Conservation (phyloP, 768 basidiomycete species). For the Lanmaoa rubissima region DNA sequence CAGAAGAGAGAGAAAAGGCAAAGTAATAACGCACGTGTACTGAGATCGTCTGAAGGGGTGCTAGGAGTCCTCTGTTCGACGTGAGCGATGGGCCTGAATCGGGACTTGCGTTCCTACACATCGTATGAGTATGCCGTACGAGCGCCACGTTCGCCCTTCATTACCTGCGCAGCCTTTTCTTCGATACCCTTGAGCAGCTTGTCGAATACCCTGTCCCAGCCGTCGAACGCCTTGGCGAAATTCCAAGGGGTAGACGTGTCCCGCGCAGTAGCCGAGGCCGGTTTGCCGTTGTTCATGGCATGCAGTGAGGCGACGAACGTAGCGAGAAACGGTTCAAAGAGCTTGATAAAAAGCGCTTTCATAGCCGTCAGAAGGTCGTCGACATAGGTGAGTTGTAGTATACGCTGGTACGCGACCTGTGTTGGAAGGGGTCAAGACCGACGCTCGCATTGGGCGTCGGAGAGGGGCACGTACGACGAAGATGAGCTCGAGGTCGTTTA, state of each 20-base stretch:
- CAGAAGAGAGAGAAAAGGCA: background rate
- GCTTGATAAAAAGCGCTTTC: slow-evolving; percentile 81
- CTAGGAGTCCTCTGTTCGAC: slow-evolving; percentile 37
- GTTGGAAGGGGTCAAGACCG: background rate
- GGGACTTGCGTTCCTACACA: slow-evolving; percentile 67
- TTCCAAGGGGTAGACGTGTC: slow-evolving; percentile 54
- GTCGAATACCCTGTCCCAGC: slow-evolving; percentile 83
- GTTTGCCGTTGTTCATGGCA: slow-evolving; percentile 49
- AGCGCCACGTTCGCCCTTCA: slow-evolving; percentile 2
- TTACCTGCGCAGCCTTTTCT: slow-evolving; percentile 68
- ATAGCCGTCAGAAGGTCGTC: slow-evolving; percentile 83
- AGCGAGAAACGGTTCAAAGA: slow-evolving; percentile 81
- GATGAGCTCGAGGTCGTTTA: slow-evolving; percentile 93
- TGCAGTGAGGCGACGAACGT: slow-evolving; percentile 84
- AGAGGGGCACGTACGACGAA: slow-evolving; percentile 71
- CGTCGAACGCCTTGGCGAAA: slow-evolving; percentile 66
- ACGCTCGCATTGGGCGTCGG: background rate
- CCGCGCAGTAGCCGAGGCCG: slow-evolving; percentile 30
- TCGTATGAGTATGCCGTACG: background rate
- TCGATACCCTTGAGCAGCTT: slow-evolving; percentile 72
- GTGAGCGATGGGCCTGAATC: slow-evolving; percentile 45
- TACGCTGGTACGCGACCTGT: slow-evolving; percentile 94
- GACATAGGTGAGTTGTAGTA: slow-evolving; percentile 91
- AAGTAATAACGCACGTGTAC: slow-evolving; percentile 45
- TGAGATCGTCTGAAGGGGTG: slow-evolving; percentile 56